These are phyloP conservation scores for Lentinula aciculospora DNA, from an alignment of 768 basidiomycete genomes.

Conservation along the genomic window DNA sequence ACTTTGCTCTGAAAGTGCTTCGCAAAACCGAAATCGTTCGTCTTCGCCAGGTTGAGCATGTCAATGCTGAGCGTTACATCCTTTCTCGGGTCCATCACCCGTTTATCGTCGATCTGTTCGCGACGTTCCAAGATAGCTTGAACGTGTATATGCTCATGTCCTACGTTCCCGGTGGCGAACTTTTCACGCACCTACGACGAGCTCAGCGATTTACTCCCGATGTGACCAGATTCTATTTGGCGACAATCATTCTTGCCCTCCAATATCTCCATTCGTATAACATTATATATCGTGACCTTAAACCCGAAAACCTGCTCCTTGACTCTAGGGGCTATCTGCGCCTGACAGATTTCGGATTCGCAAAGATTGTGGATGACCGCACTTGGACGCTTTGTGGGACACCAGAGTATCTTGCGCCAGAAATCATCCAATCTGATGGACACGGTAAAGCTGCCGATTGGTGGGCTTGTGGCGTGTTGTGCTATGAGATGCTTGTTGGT, in stretches of 20 bases:
- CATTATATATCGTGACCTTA: slow-evolving; percentile 97
- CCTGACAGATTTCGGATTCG: slow-evolving; percentile 97
- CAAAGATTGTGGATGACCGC: slow-evolving; percentile 95
- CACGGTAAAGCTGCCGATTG: slow-evolving; percentile 98
- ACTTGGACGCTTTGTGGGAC: slow-evolving; percentile 98
- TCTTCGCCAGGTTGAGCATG: slow-evolving; percentile 95
- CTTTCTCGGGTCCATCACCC: slow-evolving; percentile 89
- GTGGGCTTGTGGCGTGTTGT: slow-evolving; percentile 98
- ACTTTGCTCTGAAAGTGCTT: slow-evolving; percentile 88
- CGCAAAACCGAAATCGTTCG: slow-evolving; percentile 82
- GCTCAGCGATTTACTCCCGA: slow-evolving; percentile 95
- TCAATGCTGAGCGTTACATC: slow-evolving; percentile 93
- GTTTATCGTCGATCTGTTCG: slow-evolving; percentile 94
- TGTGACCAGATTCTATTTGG: slow-evolving; percentile 96
- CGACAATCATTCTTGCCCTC: slow-evolving; percentile 91
- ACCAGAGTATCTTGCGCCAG: slow-evolving; percentile 95
- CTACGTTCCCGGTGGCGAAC: slow-evolving; percentile 93
- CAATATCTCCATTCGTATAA: slow-evolving; percentile 94
- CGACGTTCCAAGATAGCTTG: slow-evolving; percentile 90
- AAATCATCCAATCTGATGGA: slow-evolving; percentile 96
- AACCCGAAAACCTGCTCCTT: slow-evolving; percentile 97
- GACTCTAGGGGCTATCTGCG: slow-evolving; percentile 92
- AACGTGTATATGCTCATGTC: slow-evolving; percentile 99
- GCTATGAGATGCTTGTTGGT: slow-evolving; percentile 98
- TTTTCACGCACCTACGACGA: slow-evolving; percentile 93